Base-by-base conservation (phyloP, 2,329 filamentous ascomycete species). In the Exophiala sp. region DNA sequence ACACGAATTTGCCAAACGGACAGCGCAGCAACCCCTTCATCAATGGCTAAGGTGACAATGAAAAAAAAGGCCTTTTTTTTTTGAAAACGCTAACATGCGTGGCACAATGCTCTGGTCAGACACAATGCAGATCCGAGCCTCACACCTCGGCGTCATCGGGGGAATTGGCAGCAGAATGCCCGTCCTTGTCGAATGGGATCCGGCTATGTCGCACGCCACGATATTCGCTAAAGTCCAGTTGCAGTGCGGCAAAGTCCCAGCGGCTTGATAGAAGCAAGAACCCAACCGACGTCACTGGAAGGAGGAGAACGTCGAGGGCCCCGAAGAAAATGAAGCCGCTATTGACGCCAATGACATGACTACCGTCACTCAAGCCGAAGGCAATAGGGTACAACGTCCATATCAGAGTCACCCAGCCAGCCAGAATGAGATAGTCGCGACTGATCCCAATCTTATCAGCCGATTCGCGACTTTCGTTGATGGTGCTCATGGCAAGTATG, bases 211-310 rank as follows among this genome's bases (percentile, higher is more conserved):
- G 50, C 12, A 33, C 16, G 50, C 43, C 50, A 7, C 50, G 50
- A 61, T 80, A 79, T 65, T 81, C 78, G 18, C 78, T 82, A 59
- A 82, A 82, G 54, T 74, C 71, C 38, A 82, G 64, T 66, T 78
- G 79, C 54, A 82, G 66, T 33, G 67, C 65, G 56, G 68, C 68
- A 57, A 79, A 81, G 65, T 83, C 78, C 78, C 80, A 81, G 18
- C 65, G 67, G 55, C 72, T 68, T 9, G 77, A 69, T 5, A 80
- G 65, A 63, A 73, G 48, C 41, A 80, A 54, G 61, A 78, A 72
- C 50, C 68, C 68, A 20, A 73, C 68, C 38, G 73, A 68, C 10
- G 78, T 58, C 12, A 73, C 71, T 9, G 77, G 75, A 2, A 80
- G 52, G 55, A 80, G 63, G 4, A 82, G 66, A 8, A 78, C 34